These are phyloP conservation scores for Fistulifera pelliculosa DNA, from an alignment of 108 stramenopile genomes.

Conservation along the genomic window DNA sequence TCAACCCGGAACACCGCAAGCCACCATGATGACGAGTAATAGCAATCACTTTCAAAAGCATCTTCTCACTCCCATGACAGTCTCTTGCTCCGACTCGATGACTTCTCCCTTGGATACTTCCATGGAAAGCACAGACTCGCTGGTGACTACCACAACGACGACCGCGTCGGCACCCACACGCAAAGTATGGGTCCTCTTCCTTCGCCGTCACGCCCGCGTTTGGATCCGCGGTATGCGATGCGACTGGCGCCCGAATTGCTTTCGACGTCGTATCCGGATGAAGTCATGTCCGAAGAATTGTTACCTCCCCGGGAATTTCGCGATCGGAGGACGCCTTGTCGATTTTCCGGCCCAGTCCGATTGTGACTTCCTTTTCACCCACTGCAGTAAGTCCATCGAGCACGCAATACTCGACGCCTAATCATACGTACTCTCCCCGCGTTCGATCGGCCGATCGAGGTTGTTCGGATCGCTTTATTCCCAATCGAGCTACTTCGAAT, in stretches of 20 bases:
- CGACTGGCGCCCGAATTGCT: constrained; percentile 17
- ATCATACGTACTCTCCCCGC: background rate
- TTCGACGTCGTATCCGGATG: background rate
- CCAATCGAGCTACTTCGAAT: constrained; percentile 58
- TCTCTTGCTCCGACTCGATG: no score
- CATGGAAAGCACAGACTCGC: no score
- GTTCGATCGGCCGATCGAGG: constrained; percentile 1
- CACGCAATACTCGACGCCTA: background rate
- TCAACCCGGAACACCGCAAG: no score
- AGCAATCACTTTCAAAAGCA: no score
- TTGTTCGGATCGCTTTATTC: constrained; percentile 71
- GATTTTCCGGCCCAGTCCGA: constrained; percentile 41
- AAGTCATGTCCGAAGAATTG: background rate
- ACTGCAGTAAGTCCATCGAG: background rate
- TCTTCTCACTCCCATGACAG: no score
- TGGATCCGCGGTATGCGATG: constrained; percentile 50
- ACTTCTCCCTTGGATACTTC: no score
- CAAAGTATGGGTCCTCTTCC: constrained; percentile 17
- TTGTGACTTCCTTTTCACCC: constrained; percentile 12
- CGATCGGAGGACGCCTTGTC: constrained; percentile 16
- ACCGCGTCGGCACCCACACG: no score
- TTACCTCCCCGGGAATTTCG: constrained; percentile 19
- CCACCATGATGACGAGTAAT: no score
- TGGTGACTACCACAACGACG: no score
- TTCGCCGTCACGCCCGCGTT: constrained; percentile 36